These are phyloP conservation scores for Trichoderma brevicompactum DNA, from an alignment of 2,329 filamentous ascomycete species.

Conservation along the genomic window DNA sequence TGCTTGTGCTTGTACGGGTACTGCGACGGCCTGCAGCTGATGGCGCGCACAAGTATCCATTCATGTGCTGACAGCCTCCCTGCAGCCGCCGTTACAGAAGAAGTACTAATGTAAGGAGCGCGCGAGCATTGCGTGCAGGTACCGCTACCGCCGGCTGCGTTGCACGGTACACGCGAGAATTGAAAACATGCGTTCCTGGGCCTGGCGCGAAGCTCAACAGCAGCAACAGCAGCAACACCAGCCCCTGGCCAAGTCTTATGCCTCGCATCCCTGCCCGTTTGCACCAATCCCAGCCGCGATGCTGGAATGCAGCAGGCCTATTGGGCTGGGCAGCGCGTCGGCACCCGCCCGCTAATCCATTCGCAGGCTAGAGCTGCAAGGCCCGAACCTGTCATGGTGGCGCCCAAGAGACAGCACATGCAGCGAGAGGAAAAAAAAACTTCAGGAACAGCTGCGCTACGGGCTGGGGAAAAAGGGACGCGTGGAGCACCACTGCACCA, in stretches of 20 bases:
- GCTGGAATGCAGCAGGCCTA: constrained; percentile 29
- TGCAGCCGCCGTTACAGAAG: not conserved
- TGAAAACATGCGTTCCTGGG: constrained; percentile 17
- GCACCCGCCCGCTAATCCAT: constrained; percentile 15
- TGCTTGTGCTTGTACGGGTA: not conserved
- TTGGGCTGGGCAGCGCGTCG: constrained; percentile 27
- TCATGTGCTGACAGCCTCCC: too few species aligned
- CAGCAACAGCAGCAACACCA: not conserved
- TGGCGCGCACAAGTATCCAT: not conserved
- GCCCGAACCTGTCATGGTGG: constrained; percentile 25
- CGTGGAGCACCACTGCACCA: constrained; percentile 11
- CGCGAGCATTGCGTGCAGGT: constrained; percentile 12
- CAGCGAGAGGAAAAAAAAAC: constrained; percentile 17
- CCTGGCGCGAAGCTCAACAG: constrained; percentile 22
- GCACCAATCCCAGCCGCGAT: constrained; percentile 27
- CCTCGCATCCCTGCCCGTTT: constrained; percentile 7
- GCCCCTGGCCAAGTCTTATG: constrained; percentile 21
- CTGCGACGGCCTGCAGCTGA: not conserved
- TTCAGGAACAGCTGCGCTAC: constrained; percentile 27
- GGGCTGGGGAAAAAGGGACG: constrained; percentile 23
- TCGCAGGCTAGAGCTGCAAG: constrained; percentile 20
- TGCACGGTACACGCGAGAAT: not conserved
- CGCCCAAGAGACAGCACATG: not conserved
- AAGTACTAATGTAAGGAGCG: not conserved
- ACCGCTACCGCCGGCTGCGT: constrained; percentile 8